A percentile compares a stretch with the other conserved stretches of the same genome.
Conservation (phyloP, 208 protist species). For the Tritrichomonas foetus region DNA sequence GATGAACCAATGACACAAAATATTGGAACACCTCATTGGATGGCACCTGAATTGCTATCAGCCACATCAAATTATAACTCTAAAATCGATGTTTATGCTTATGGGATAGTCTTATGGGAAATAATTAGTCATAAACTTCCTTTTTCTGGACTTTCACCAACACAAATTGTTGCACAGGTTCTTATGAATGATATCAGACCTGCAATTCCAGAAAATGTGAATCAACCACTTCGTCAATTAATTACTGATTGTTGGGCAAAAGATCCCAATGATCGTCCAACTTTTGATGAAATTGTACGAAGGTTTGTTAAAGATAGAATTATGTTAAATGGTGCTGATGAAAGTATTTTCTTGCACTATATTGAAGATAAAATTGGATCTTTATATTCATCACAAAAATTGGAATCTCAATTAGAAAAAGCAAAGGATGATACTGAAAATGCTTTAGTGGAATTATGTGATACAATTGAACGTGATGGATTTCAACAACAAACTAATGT, state of each 20-base stretch:
- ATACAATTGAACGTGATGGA: neutral
- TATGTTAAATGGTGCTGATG: neutral
- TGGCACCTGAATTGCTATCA: conserved; percentile 36
- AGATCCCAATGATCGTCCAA: neutral
- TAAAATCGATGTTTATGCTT: conserved; percentile 38
- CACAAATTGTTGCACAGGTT: neutral
- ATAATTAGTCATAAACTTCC: neutral
- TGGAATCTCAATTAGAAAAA: neutral
- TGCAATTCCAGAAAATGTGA: neutral
- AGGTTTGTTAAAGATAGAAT: neutral
- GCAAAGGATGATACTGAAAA: too few species aligned
- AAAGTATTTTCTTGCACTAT: neutral
- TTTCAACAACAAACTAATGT: neutral
- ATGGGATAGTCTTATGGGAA: conserved; percentile 39
- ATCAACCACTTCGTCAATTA: neutral
- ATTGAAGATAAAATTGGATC: neutral
- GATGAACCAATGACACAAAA: neutral
- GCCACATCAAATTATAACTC: neutral
- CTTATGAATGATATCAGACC: neutral
- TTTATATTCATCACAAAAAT: too few species aligned
- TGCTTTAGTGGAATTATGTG: neutral
- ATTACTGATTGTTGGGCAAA: conserved; percentile 41
- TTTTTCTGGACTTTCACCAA: neutral
- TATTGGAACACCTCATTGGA: conserved; percentile 15
- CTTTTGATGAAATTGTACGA: conserved; percentile 33